phyloP scores from a whole-genome alignment of 208 protist species.

The Naegleria fowleri region DNA sequence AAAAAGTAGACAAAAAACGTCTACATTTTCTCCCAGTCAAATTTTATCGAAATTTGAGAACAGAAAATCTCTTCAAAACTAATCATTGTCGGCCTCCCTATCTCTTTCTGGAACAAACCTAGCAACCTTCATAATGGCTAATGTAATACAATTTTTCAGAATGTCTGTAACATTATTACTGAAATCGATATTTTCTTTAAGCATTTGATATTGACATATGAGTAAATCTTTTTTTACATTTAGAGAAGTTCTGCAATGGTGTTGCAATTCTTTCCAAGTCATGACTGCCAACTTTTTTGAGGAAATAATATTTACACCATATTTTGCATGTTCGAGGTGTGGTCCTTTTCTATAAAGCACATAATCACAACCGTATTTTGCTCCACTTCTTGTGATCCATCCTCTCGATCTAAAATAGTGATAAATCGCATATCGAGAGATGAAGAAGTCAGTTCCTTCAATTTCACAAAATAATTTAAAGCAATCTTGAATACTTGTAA shows the following conservation, averaged over 20 bases:
- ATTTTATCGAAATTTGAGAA: not conserved
- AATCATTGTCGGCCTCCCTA: not conserved
- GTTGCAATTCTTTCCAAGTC: conserved; percentile 22
- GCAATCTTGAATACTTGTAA: conserved; percentile 3
- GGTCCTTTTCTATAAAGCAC: not conserved
- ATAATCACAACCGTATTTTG: conserved; percentile 33
- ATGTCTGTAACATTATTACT: not conserved
- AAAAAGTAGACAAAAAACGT: not conserved
- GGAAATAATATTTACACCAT: not conserved
- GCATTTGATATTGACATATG: not conserved
- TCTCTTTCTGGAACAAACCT: not conserved
- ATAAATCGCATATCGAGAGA: not conserved
- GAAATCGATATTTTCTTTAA: not conserved
- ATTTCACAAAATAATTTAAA: conserved; percentile 22
- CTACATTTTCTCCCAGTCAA: not conserved
- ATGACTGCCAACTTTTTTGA: not conserved
- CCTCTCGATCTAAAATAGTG: conserved; percentile 26
- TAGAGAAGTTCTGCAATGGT: not conserved
- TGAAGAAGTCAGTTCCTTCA: not conserved
- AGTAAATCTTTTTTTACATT: conserved; percentile 7
- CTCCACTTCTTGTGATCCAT: not conserved
- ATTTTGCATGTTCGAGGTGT: not conserved
- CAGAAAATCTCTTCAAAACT: not conserved
- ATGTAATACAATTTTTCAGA: not conserved
- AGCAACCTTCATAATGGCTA: not conserved